Evolutionary conservation across 768 basidiomycete species (phyloP).

Genomic region (Infundibulicybe gibba): DNA sequence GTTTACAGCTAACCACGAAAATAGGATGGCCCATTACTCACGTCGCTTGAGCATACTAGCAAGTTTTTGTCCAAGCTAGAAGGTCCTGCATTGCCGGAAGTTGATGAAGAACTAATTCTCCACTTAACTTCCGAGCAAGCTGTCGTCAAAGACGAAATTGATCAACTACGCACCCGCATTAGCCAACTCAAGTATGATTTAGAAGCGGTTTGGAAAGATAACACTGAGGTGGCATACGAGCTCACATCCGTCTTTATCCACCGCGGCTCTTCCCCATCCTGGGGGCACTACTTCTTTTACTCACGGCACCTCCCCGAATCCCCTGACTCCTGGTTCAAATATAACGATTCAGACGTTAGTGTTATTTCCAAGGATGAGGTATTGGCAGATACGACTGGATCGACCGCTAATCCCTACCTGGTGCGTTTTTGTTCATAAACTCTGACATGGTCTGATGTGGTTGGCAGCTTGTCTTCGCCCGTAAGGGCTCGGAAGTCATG

Average conservation of each 20-base stretch:
- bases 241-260: constrained; percentile 95
- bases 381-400: constrained; percentile 85
- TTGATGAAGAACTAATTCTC: constrained; percentile 55
- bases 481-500: constrained; percentile 75
- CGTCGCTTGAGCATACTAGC: constrained; percentile 51
- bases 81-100: constrained; percentile 36
- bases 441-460: not conserved
- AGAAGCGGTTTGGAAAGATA: constrained; percentile 73
- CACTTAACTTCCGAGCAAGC: constrained; percentile 52
- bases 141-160: constrained; percentile 52
- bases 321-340: constrained; percentile 91
- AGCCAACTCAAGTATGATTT: constrained; percentile 60
- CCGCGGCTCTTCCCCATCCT: constrained; percentile 81
- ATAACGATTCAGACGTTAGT: constrained; percentile 88
- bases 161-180: constrained; percentile 45
- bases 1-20: not conserved
- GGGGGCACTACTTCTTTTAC: constrained; percentile 96
- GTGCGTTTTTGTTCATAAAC: constrained; percentile 35
- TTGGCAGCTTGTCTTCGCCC: constrained; percentile 74
- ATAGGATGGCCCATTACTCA: constrained; percentile 60
- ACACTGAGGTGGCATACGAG: constrained; percentile 71
- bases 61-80: constrained; percentile 55
- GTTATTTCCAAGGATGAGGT: constrained; percentile 80
- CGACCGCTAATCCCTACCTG: constrained; percentile 86
- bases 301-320: constrained; percentile 79